A percentile compares a stretch with the other conserved stretches of the same genome.
These are phyloP conservation scores for Fomitopsis schrenkii DNA, from an alignment of 1,284 basidiomycete species.

Conservation along the genomic window DNA sequence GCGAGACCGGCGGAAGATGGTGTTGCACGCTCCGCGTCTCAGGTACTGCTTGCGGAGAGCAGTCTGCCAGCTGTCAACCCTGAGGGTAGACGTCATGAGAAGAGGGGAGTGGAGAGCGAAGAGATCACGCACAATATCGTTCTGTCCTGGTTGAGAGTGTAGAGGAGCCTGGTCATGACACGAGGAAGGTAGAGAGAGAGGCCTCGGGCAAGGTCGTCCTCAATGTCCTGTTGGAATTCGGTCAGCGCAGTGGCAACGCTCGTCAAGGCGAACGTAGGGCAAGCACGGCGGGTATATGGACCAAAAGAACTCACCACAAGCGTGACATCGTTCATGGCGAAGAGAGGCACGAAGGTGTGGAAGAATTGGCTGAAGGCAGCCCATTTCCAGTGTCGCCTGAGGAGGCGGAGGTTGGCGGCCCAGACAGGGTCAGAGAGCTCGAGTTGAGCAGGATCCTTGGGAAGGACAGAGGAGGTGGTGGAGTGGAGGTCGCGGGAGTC, in stretches of 20 bases:
- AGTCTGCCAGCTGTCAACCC: constrained; percentile 73
- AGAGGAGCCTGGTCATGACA: constrained; percentile 68
- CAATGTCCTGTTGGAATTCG: constrained; percentile 54
- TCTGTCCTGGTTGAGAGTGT: constrained; percentile 73
- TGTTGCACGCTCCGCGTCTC: too few species aligned
- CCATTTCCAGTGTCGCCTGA: constrained; percentile 78
- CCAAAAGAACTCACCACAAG: constrained; percentile 46
- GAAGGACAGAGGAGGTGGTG: constrained; percentile 21
- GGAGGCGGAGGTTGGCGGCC: constrained; percentile 38
- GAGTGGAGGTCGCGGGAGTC: constrained; percentile 24
- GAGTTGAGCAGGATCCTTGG: constrained; percentile 19
- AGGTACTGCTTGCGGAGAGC: constrained; percentile 67
- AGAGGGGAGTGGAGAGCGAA: constrained; percentile 7
- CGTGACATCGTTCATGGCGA: constrained; percentile 61
- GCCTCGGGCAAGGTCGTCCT: constrained; percentile 65
- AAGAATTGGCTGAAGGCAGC: constrained; percentile 81
- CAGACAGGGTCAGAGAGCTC: constrained; percentile 26
- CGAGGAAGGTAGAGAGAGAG: constrained; percentile 61
- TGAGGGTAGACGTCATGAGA: constrained; percentile 28
- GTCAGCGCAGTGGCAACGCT: constrained; percentile 11
- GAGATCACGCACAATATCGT: constrained; percentile 62
- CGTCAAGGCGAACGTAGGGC: background rate
- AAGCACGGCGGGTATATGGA: constrained; percentile 9
- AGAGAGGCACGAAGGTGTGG: constrained; percentile 66
- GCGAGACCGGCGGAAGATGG: too few species aligned